A percentile compares a stretch with the other conserved stretches of the same genome.
Conservation (phyloP, 2,329 filamentous ascomycete species). For the Aschersonia sp. region DNA sequence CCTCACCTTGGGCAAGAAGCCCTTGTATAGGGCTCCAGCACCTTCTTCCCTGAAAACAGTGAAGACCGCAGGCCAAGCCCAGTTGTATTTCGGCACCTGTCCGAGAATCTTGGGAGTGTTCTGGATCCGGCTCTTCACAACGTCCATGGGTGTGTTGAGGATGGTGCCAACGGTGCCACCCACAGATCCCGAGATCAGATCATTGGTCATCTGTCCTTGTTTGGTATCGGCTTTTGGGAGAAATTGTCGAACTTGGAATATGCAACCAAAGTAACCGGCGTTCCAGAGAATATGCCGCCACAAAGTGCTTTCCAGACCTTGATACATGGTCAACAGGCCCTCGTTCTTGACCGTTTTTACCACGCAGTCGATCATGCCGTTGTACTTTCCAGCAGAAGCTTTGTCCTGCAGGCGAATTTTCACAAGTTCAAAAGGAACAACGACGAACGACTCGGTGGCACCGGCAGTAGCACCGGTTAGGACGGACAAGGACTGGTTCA, state of each 20-base stretch:
- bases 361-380: slow-evolving; percentile 66
- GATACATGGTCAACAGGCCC: slow-evolving; percentile 80
- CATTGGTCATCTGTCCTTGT: slow-evolving; percentile 68
- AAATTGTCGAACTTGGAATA: slow-evolving; percentile 85
- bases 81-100: slow-evolving; percentile 87
- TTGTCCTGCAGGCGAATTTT: slow-evolving; percentile 97
- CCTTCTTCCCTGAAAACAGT: slow-evolving; percentile 91
- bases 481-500: slow-evolving; percentile 83
- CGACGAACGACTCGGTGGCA: slow-evolving; percentile 90
- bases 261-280: slow-evolving; percentile 92
- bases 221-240: slow-evolving; percentile 74
- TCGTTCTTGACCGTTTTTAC: slow-evolving; percentile 72
- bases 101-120: slow-evolving; percentile 81
- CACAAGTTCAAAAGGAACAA: slow-evolving; percentile 95
- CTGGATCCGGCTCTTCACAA: slow-evolving; percentile 96
- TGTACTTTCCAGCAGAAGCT: slow-evolving; percentile 80
- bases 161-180: slow-evolving; percentile 84
- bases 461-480: slow-evolving; percentile 90
- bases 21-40: slow-evolving; percentile 87
- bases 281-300: slow-evolving; percentile 92
- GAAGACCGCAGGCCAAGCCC: slow-evolving; percentile 79
- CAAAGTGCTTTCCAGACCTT: slow-evolving; percentile 89
- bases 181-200: slow-evolving; percentile 71
- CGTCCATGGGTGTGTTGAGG: slow-evolving; percentile 90
- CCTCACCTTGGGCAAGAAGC: slow-evolving; percentile 89